Conservation (phyloP, 441 rosid genomes). For the Gossypium schwendimanii region DNA sequence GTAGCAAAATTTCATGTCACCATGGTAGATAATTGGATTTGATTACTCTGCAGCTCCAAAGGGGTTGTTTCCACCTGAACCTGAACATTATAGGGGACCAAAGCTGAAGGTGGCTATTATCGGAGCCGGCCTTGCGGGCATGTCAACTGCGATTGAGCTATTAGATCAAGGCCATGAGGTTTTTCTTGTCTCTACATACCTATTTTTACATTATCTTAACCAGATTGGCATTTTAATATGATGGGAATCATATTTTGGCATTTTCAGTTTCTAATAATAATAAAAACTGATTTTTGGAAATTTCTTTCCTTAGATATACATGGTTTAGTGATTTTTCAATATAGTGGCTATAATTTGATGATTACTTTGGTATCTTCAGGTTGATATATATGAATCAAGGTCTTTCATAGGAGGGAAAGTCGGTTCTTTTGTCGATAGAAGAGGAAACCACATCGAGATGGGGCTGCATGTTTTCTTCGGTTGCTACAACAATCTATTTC, state of each 20-base stretch:
- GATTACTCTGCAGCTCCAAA: constrained; percentile 66
- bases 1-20: not conserved
- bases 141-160: constrained; percentile 97
- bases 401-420: constrained; percentile 95
- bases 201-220: not conserved
- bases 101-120: constrained; percentile 94
- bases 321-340: not conserved
- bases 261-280: not conserved
- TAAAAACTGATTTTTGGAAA: not conserved
- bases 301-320: not conserved
- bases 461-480: constrained; percentile 98
- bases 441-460: constrained; percentile 97
- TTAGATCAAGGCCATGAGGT: constrained; percentile 98
- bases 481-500: constrained; percentile 94
- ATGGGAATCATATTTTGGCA: not conserved
- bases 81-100: constrained; percentile 80
- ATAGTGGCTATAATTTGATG: not conserved
- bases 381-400: constrained; percentile 88
- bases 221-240: not conserved
- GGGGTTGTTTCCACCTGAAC: constrained; percentile 94
- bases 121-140: constrained; percentile 98
- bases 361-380: constrained; percentile 38
- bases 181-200: constrained; percentile 9
- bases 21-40: not conserved
- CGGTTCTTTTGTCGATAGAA: constrained; percentile 86